Evolutionary conservation across 1,139 yeast genomes (phyloP), one percentile per base, ranked within the genome.

Genomic region (Blastobotrys malaysiensis): DNA sequence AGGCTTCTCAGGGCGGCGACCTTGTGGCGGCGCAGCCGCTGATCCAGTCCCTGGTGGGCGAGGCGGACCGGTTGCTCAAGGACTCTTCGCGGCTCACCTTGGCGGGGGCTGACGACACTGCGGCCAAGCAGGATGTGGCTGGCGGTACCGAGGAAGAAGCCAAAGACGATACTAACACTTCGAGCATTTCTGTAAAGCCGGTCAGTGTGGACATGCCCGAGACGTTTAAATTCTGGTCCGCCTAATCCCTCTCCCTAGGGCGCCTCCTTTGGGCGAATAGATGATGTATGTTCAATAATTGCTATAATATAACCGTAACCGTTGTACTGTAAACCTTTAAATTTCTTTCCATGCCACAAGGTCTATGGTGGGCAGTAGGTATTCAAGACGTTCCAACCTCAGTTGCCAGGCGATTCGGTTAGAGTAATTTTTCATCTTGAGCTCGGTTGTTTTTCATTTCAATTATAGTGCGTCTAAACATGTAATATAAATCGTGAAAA

Each of bases 191-290:
- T n/a, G 65, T 80, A 49, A 83, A 84, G 65, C 96, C 96, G 7
- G 77, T 88, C 50, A 87, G 96, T 47, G 75, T 85, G 55, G 89
- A 85, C 60, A 77, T 88, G 11, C 96, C 96, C 3, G 91, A 85
- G 67, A 73, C 84, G 44, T 89, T 88, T 70, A 85, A 89, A 66
- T 86, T 86, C 59, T 89, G 97, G 97, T 87, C 86, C 48, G 83
- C 80, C 46, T 79, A 59, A 31, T n/a, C 16, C 39, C 39, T 13
- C 16, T 11, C 39, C 39, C 39, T 31, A 31, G 39, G 39, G 39
- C 39, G 39, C 39, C 16, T 31, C 3, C 9, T 26, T 13, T 31
- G 6, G 39, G 39, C 39, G 39, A 31, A 31, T 31, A 31, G 39
- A 31, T 31, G 39, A 31, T 31, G 39, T 31, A 31, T 31, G 39